Conservation (phyloP, 75 land plant species). For the Pinus taeda region DNA sequence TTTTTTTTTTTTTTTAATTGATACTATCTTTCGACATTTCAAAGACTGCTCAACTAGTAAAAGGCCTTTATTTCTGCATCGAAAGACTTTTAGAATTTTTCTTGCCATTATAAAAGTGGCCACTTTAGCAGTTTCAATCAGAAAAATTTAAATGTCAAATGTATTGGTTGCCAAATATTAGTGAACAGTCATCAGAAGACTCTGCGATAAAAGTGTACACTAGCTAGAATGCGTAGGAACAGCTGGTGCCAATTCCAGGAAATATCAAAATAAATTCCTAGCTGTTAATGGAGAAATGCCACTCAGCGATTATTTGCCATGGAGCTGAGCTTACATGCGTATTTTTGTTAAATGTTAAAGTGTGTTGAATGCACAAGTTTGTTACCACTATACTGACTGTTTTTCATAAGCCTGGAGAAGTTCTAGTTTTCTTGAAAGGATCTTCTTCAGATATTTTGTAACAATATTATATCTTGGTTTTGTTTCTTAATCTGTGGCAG, state of each 20-base stretch:
- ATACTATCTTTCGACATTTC: no score
- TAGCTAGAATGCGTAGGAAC: not conserved
- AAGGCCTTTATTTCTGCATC: no score
- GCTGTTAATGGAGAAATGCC: not conserved
- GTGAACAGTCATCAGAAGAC: not conserved
- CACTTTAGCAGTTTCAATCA: not conserved
- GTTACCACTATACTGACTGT: not conserved
- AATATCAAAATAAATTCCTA: not conserved
- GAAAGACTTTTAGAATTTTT: no score
- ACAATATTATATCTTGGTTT: not conserved
- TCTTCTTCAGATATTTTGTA: not conserved
- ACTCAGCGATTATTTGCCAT: not conserved
- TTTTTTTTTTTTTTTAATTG: no score
- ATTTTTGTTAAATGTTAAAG: no score
- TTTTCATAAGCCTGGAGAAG: not conserved
- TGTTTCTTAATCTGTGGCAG: not conserved
- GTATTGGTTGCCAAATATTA: not conserved
- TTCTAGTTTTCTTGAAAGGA: not conserved
- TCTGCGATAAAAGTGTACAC: not conserved
- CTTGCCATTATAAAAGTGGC: not conserved
- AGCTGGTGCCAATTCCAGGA: not conserved
- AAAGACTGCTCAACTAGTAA: no score
- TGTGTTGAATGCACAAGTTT: no score
- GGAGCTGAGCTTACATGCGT: not conserved
- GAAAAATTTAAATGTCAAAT: not conserved